Evolutionary conservation across 192 early-diverging fungal genomes (phyloP).

Genomic region (Mortierella antarctica): DNA sequence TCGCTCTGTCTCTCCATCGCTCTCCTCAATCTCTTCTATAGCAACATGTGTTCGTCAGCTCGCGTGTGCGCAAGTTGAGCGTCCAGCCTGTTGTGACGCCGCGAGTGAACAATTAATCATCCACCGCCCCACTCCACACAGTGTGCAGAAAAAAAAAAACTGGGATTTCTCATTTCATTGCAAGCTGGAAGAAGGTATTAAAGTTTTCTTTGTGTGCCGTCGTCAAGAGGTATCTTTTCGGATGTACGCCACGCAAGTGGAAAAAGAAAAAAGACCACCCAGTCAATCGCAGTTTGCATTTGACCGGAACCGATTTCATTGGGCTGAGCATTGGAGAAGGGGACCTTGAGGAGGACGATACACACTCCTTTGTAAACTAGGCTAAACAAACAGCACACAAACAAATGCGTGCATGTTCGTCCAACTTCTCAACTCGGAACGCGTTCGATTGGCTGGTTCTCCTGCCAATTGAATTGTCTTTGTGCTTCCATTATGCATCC

Average conservation of each 20-base stretch:
- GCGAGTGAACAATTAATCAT: too few relatives aligned
- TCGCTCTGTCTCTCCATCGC: too few relatives aligned
- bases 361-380: too few relatives aligned
- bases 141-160: too few relatives aligned
- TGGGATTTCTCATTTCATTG: too few relatives aligned
- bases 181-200: background rate
- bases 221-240: constrained; percentile 30
- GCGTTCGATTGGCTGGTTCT: constrained; percentile 4
- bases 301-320: background rate
- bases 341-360: too few relatives aligned
- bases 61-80: too few relatives aligned
- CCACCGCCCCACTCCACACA: too few relatives aligned
- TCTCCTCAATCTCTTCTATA: too few relatives aligned
- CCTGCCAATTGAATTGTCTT: background rate
- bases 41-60: too few relatives aligned
- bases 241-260: constrained; percentile 40
- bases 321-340: background rate
- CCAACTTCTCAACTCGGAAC: background rate
- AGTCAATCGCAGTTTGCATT: background rate
- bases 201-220: background rate
- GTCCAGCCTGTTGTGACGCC: too few relatives aligned
- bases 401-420: constrained; percentile 13
- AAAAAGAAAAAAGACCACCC: background rate
- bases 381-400: constrained; percentile 2
- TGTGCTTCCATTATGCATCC: constrained; percentile 12